Evolutionary conservation across 495 filamentous ascomycete species (phyloP).

Genomic region (Echria macrotheca): DNA sequence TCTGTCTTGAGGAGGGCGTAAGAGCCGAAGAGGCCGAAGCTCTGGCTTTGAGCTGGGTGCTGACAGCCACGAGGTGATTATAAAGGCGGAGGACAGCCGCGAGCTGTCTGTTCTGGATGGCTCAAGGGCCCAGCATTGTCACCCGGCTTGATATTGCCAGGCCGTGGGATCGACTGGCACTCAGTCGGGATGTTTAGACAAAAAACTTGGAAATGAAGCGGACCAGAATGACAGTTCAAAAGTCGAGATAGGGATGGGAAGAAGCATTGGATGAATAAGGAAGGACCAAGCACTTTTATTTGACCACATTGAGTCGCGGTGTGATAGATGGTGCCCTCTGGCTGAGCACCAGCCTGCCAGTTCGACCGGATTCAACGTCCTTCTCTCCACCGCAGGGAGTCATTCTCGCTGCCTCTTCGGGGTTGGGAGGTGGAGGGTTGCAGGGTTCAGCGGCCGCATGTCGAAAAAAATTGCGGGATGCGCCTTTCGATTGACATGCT

Average conservation of each 20-base stretch:
- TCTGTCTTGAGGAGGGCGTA: constrained; percentile 4
- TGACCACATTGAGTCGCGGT: no score
- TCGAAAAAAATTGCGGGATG: constrained; percentile 15
- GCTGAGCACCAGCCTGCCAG: no score
- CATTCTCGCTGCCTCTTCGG: constrained; percentile 8
- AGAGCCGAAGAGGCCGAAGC: no score
- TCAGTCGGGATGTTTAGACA: no score
- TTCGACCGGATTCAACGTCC: constrained; percentile 21
- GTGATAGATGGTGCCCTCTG: no score
- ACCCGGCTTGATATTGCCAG: no score
- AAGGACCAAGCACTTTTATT: not conserved
- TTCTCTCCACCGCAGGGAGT: constrained; percentile 16
- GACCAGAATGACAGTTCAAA: not conserved
- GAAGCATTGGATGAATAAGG: not conserved
- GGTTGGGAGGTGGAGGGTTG: constrained; percentile 7
- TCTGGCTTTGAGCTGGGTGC: no score
- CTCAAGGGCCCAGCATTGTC: not conserved
- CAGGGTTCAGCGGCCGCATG: constrained; percentile 9
- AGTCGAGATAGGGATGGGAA: not conserved
- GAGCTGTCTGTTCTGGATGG: not conserved
- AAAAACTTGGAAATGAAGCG: no score
- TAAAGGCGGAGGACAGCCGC: not conserved
- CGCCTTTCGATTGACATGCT: constrained; percentile 36
- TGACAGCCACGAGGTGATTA: not conserved
- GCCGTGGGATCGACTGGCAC: no score